Base-by-base conservation (phyloP, 768 basidiomycete genomes). In the Melanogaster broomeanus region DNA sequence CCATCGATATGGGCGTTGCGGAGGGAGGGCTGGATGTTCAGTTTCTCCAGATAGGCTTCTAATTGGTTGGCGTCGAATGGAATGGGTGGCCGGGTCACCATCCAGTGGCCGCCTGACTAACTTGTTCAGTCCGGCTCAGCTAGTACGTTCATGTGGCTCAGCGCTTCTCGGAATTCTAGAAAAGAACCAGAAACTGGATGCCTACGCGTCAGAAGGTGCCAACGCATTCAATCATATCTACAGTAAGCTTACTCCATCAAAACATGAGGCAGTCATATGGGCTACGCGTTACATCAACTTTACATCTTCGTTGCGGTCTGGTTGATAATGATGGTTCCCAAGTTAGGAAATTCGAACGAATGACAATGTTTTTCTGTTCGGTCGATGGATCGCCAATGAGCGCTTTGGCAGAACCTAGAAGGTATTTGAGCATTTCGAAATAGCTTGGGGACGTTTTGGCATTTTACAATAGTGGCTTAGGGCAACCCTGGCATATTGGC, bases 191-290 rank as follows among this genome's bases (percentile, higher is more conserved):
- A n/a, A n/a, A n/a, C n/a, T n/a, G n/a, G n/a, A n/a, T n/a, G n/a
- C n/a, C 18, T 21, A 19, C 18, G 41, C 41, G 41, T n/a, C n/a
- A n/a, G n/a, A n/a, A 42, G 16, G 22, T 25, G 24, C n/a, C n/a
- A n/a, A n/a, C 12, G 31, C 10, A 24, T 21, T n/a, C 31, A 24
- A 25, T 49, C 30, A 30, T n/a, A n/a, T 12, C 30, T 31, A 13
- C 5, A 11, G 12, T 31, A 13, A 31, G 31, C 12, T 37, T 21
- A 16, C n/a, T 43, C 22, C 42, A n/a, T n/a, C 22, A 22, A n/a
- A 37, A 41, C 49, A 49, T 35, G 49, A 49, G 49, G 49, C 49
- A 12, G 27, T 31, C 30, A 30, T 11, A 35, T 42, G 49, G 15
- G 13, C 31, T 24, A 18, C 9, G 28, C 4, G 41, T 49, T 49